These are phyloP conservation scores for Clonostachys chloroleuca DNA, from an alignment of 2,329 filamentous ascomycete genomes.

Conservation along the genomic window DNA sequence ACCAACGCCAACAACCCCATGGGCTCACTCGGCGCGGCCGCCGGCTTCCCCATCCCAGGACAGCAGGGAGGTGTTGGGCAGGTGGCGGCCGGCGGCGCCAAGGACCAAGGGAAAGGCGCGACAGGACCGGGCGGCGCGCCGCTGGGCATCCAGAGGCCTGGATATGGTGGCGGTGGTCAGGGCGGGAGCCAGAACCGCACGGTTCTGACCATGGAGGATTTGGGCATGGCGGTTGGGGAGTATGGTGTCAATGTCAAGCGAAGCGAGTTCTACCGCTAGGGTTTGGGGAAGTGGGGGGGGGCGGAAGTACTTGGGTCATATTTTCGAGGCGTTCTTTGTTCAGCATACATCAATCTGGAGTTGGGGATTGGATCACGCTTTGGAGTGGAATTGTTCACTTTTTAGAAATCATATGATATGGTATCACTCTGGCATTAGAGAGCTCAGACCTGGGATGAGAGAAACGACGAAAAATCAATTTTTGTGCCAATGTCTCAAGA, in stretches of 20 bases:
- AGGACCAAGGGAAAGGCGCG: conserved; percentile 47
- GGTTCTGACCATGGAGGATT: conserved; percentile 96
- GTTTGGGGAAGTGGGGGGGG: not conserved
- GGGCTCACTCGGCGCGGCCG: conserved; percentile 75
- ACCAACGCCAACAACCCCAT: conserved; percentile 86
- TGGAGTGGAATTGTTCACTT: no score
- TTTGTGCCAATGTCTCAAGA: no score
- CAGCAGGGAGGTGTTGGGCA: not conserved
- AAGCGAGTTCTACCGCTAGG: conserved; percentile 87
- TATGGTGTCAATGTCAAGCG: conserved; percentile 98
- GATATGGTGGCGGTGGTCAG: conserved; percentile 83
- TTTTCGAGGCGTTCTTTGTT: not conserved
- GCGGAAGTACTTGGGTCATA: no score
- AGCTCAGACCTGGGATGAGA: conserved; percentile 2
- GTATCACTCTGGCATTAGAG: no score
- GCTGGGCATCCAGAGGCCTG: conserved; percentile 71
- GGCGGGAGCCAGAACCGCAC: conserved; percentile 87
- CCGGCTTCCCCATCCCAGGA: conserved; percentile 40
- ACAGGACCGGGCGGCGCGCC: conserved; percentile 31
- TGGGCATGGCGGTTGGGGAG: conserved; percentile 96
- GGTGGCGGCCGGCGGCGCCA: conserved; percentile 16
- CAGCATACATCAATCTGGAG: conserved; percentile 5
- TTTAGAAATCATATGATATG: no score
- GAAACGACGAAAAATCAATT: not conserved
- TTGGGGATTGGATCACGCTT: conserved; percentile 7